Evolutionary conservation across 768 basidiomycete species (phyloP).

Genomic region (Auriscalpium orientale): DNA sequence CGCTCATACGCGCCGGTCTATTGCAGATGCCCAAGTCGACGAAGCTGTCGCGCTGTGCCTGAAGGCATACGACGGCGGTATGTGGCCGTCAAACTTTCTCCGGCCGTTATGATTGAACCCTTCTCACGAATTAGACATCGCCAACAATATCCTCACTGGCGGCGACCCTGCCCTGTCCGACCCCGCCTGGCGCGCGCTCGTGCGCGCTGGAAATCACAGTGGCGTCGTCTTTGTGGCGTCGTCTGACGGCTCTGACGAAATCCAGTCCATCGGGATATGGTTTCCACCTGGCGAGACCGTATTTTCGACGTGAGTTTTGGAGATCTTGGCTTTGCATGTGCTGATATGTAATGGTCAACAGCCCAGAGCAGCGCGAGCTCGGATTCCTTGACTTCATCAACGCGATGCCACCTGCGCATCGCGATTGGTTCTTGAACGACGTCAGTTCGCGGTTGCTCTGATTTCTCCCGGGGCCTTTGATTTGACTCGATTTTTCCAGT

Average conservation of each 20-base stretch:
- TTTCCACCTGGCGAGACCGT: background rate
- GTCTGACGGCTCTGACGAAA: background rate
- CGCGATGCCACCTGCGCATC: background rate
- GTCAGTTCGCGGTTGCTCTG: background rate
- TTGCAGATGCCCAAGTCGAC: background rate
- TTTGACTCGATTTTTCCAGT: background rate
- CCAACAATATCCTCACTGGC: background rate
- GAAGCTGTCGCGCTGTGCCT: background rate
- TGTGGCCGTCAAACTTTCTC: too few species aligned
- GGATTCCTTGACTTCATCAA: background rate
- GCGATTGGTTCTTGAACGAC: conserved; percentile 1
- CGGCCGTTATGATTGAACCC: background rate
- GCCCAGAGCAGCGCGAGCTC: background rate
- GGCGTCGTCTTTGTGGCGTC: background rate
- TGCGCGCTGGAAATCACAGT: background rate
- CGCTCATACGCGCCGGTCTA: too few species aligned
- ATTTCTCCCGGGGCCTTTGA: background rate
- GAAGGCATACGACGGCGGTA: background rate
- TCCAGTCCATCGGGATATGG: conserved; percentile 1
- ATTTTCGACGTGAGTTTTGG: background rate
- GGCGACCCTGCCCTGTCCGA: background rate
- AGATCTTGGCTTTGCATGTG: too few species aligned
- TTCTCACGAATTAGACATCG: background rate
- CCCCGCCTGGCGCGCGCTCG: background rate
- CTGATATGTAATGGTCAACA: background rate